These are phyloP conservation scores for Polyplosphaeria fusca DNA, from an alignment of 495 filamentous ascomycete genomes.

Conservation along the genomic window DNA sequence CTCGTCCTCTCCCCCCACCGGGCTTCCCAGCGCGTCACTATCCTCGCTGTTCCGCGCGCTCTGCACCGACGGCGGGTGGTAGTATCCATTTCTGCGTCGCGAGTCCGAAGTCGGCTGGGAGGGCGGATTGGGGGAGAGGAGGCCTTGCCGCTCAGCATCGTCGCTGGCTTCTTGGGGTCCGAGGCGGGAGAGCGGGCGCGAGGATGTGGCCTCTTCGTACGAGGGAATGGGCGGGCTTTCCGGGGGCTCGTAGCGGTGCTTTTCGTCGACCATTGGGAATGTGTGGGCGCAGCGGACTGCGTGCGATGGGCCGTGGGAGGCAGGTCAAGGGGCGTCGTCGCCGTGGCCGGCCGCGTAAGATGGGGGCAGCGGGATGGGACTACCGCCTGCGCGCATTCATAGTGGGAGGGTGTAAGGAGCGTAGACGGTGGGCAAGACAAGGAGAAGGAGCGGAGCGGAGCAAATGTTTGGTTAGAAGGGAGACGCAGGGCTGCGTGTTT, in stretches of 20 bases:
- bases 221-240: conserved; percentile 79
- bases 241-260: conserved; percentile 47
- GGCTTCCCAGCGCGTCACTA: conserved; percentile 32
- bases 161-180: conserved; percentile 52
- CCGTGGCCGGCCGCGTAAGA: background rate
- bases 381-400: conserved; percentile 30
- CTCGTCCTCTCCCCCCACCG: conserved; percentile 46
- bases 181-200: conserved; percentile 59
- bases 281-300: background rate
- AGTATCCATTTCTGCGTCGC: conserved; percentile 55
- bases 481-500: background rate
- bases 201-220: conserved; percentile 85
- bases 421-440: background rate
- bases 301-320: background rate
- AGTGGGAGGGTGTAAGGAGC: conserved; percentile 12
- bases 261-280: conserved; percentile 32
- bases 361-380: background rate
- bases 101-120: background rate
- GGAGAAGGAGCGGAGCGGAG: background rate
- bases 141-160: conserved; percentile 61
- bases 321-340: background rate
- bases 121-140: conserved; percentile 44
- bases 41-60: conserved; percentile 48
- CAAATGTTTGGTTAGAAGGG: conserved; percentile 4
- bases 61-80: conserved; percentile 75